Percentiles rank a stretch among this genome's conserved stretches.
These are phyloP conservation scores for Cryptococcus sp. DNA, from an alignment of 1,284 basidiomycete species.

Conservation along the genomic window DNA sequence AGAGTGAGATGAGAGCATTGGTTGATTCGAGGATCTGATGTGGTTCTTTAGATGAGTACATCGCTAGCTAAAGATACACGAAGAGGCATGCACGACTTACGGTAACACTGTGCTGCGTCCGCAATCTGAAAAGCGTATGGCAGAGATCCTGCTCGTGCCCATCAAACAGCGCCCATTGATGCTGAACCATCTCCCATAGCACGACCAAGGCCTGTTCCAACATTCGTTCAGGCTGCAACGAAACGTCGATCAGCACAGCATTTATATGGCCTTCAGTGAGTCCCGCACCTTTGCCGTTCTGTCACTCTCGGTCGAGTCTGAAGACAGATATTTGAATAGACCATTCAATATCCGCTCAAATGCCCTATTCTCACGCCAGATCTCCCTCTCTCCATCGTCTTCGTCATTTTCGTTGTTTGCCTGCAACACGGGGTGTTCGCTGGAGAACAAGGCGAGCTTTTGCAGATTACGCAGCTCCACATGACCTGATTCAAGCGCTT, in stretches of 20 bases:
- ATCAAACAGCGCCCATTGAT: conserved; percentile 47
- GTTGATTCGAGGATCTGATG: conserved; percentile 45
- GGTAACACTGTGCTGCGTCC: conserved; percentile 26
- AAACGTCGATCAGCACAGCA: too few species aligned
- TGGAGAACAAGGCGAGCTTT: conserved; percentile 36
- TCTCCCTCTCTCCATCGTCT: conserved; percentile 4
- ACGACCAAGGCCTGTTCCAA: conserved; percentile 41
- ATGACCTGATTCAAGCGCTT: conserved; percentile 21
- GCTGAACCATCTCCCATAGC: conserved; percentile 47
- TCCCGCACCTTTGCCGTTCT: too few species aligned
- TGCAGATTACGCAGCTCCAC: conserved; percentile 31
- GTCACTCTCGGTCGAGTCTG: conserved; percentile 3
- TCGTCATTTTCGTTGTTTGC: conserved; percentile 11
- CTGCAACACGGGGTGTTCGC: conserved; percentile 22
- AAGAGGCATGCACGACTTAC: conserved; percentile 21
- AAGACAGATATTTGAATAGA: conserved; percentile 30
- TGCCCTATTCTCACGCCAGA: conserved; percentile 27
- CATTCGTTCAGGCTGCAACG: conserved; percentile 1
- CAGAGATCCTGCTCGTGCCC: conserved; percentile 34
- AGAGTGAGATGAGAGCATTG: conserved; percentile 41
- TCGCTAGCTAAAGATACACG: neutral
- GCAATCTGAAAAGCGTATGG: conserved; percentile 39
- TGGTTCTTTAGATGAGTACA: neutral
- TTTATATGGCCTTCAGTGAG: too few species aligned
- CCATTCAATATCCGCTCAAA: conserved; percentile 38